Percentiles rank a stretch among this genome's conserved stretches.
These are phyloP conservation scores for Spathaspora hagerdaliae DNA, from an alignment of 805 yeast species.

Conservation along the genomic window DNA sequence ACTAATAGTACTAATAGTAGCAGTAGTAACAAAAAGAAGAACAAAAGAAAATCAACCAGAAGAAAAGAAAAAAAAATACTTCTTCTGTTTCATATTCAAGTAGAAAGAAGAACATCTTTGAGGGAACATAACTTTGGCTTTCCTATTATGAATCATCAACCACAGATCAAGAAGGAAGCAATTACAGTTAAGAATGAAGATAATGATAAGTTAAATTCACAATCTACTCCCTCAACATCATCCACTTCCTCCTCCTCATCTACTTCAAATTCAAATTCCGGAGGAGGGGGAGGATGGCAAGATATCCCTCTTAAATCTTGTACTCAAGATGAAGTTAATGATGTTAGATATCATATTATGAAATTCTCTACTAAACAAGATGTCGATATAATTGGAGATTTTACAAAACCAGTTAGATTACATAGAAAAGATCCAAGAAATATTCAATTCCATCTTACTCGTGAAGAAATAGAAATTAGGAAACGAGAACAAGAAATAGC, in stretches of 20 bases:
- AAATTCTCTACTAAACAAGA: slow-evolving; percentile 71
- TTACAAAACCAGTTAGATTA: slow-evolving; percentile 78
- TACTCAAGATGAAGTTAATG: slow-evolving; percentile 64
- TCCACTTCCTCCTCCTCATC: neutral
- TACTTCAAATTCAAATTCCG: slow-evolving; percentile 1
- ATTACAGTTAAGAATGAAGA: slow-evolving; percentile 20
- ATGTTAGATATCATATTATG: slow-evolving; percentile 73
- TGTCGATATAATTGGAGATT: slow-evolving; percentile 68
- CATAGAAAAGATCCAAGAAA: slow-evolving; percentile 94
- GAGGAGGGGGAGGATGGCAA: slow-evolving; percentile 34
- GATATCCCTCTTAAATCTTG: slow-evolving; percentile 69
- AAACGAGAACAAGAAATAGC: slow-evolving; percentile 32
- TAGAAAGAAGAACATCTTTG: no score
- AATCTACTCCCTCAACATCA: neutral
- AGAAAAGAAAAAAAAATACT: no score
- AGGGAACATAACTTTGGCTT: no score
- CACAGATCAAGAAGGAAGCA: slow-evolving; percentile 25
- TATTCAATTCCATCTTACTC: slow-evolving; percentile 77
- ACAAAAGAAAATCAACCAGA: no score
- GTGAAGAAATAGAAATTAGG: slow-evolving; percentile 67
- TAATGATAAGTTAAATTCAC: slow-evolving; percentile 1
- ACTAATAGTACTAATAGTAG: no score
- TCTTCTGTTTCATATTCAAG: no score
- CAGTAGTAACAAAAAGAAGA: no score
- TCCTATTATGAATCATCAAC: neutral